Evolutionary conservation across 495 filamentous ascomycete genomes (phyloP).

Genomic region (Poronia punctata): DNA sequence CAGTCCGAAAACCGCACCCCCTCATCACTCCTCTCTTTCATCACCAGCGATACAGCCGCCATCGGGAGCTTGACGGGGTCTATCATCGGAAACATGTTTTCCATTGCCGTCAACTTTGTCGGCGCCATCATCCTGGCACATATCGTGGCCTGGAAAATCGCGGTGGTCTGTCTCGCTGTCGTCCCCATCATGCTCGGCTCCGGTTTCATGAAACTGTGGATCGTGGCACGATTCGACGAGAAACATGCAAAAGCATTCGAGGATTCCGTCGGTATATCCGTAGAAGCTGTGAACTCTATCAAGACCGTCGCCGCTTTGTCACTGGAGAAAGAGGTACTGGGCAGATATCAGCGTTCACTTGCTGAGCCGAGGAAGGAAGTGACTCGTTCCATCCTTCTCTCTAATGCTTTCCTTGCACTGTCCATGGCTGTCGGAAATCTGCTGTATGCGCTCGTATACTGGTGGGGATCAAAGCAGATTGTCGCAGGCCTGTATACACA

Average conservation of each 20-base stretch:
- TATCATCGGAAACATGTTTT: conserved; percentile 41
- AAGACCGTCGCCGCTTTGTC: conserved; percentile 49
- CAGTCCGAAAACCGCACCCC: conserved; percentile 40
- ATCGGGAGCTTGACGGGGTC: conserved; percentile 37
- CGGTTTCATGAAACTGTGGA: conserved; percentile 48
- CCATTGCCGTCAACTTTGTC: conserved; percentile 37
- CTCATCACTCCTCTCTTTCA: conserved; percentile 42
- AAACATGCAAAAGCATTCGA: conserved; percentile 51
- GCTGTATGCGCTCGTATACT: conserved; percentile 60
- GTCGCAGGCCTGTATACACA: conserved; percentile 48
- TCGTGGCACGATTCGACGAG: conserved; percentile 51
- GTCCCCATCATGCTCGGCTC: conserved; percentile 49
- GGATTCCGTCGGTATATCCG: conserved; percentile 43
- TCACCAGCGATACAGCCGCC: conserved; percentile 46
- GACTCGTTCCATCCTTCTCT: conserved; percentile 37
- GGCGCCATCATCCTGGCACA: conserved; percentile 47
- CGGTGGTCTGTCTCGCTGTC: conserved; percentile 46
- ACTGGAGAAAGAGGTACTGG: conserved; percentile 37
- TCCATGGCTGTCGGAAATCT: conserved; percentile 47
- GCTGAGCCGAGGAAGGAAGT: conserved; percentile 43
- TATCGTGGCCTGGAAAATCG: conserved; percentile 57
- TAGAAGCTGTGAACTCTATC: conserved; percentile 46
- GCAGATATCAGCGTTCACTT: conserved; percentile 39
- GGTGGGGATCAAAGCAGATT: conserved; percentile 57
- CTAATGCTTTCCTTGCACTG: conserved; percentile 47